Conservation (phyloP, 2,329 filamentous ascomycete species). For the Trichoderma sp. region DNA sequence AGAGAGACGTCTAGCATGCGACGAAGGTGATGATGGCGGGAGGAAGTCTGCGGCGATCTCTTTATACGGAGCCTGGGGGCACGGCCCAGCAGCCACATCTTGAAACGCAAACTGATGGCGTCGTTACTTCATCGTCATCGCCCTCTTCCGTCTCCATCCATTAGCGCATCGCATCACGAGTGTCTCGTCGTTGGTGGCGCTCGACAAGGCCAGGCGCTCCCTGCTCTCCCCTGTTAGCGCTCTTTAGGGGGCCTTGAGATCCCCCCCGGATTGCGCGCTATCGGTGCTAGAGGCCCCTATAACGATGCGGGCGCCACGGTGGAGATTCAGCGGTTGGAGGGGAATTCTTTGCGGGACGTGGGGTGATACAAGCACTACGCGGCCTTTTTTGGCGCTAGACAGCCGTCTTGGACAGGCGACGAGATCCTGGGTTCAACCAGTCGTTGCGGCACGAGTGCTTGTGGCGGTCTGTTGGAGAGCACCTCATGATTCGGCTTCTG, state of each 20-base stretch:
- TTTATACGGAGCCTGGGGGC: conserved; percentile 10
- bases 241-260: neutral
- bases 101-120: conserved; percentile 8
- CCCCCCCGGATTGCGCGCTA: neutral
- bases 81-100: conserved; percentile 10
- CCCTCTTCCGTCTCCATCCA: neutral
- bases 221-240: neutral
- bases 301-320: neutral
- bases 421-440: neutral
- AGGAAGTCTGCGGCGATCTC: neutral
- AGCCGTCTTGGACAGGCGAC: neutral
- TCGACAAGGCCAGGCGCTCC: neutral
- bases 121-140: neutral
- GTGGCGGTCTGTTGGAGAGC: neutral
- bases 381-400: neutral
- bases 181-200: neutral
- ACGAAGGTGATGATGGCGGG: neutral
- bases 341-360: neutral
- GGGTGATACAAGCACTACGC: conserved; percentile 2
- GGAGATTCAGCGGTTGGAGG: neutral
- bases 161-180: conserved; percentile 19
- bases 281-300: neutral
- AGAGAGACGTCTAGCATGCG: neutral
- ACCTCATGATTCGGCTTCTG: conserved; percentile 18
- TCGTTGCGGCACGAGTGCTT: conserved; percentile 13